Evolutionary conservation across 495 filamentous ascomycete genomes (phyloP).

Genomic region (Neurospora sp.): DNA sequence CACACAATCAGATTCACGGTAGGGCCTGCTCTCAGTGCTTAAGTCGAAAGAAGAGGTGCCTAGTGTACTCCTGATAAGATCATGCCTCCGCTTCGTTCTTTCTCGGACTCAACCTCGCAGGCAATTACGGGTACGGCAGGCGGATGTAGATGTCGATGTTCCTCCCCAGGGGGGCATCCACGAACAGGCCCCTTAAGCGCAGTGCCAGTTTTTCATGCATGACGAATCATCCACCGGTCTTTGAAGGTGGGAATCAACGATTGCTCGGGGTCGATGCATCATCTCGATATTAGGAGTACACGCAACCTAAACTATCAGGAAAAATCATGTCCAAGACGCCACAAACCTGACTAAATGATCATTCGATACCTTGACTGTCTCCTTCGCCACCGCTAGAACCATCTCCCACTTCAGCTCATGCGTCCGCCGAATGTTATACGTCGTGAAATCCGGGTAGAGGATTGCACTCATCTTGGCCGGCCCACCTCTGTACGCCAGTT

Average conservation of each 20-base stretch:
- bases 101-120: too few relatives aligned
- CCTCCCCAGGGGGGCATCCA: accelerated
- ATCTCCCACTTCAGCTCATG: neutral
- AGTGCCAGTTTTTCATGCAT: neutral
- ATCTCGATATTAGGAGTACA: neutral
- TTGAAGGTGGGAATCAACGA: too few relatives aligned
- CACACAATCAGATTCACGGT: too few relatives aligned
- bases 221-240: neutral
- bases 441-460: neutral
- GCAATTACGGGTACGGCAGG: too few relatives aligned
- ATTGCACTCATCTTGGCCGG: neutral
- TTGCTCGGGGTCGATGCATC: too few relatives aligned
- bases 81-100: too few relatives aligned
- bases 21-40: too few relatives aligned
- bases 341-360: neutral
- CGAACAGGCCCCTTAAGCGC: neutral
- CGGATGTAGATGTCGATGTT: neutral
- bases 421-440: neutral
- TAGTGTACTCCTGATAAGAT: too few relatives aligned
- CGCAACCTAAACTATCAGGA: neutral
- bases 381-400: neutral
- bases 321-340: neutral
- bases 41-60: too few relatives aligned
- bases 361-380: neutral
- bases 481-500: neutral